A percentile compares a stretch with the other conserved stretches of the same genome.
These are phyloP conservation scores for Irineochytrium annulatum DNA, from an alignment of 192 early-diverging fungal genomes.

Conservation along the genomic window DNA sequence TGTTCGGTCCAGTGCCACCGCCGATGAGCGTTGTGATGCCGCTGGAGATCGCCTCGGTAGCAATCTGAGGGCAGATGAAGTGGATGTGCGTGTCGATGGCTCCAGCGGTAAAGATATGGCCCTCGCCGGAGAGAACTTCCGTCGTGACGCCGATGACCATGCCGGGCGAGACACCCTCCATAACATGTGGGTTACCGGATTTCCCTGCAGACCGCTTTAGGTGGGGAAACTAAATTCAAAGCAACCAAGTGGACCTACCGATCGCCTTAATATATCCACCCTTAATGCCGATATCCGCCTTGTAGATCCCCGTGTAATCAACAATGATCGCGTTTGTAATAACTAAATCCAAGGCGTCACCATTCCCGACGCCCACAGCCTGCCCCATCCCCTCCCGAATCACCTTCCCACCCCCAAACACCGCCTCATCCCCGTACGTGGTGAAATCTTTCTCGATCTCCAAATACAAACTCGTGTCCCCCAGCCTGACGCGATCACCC, in stretches of 20 bases:
- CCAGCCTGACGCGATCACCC: constrained; percentile 84
- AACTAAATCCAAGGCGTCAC: constrained; percentile 83
- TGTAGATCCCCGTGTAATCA: constrained; percentile 93
- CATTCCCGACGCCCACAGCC: constrained; percentile 55
- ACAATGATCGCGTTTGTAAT: constrained; percentile 92
- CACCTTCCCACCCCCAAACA: constrained; percentile 93
- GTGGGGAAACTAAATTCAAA: too few relatives aligned
- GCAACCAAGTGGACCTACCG: too few relatives aligned
- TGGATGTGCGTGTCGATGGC: constrained; percentile 94
- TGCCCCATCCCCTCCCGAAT: constrained; percentile 97
- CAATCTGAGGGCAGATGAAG: constrained; percentile 90
- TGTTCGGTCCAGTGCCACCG: constrained; percentile 93
- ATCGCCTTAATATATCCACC: constrained; percentile 83
- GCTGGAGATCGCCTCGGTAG: constrained; percentile 58
- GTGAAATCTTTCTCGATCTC: constrained; percentile 90
- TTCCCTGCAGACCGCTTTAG: constrained; percentile 57
- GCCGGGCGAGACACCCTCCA: constrained; percentile 84
- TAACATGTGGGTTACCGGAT: constrained; percentile 96
- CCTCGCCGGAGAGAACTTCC: constrained; percentile 89
- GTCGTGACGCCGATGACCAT: constrained; percentile 88
- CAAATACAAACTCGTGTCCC: constrained; percentile 77
- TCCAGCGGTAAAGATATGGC: constrained; percentile 88
- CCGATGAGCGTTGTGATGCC: constrained; percentile 83
- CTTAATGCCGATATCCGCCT: constrained; percentile 84
- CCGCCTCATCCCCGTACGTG: constrained; percentile 90